Conservation (phyloP, 2,329 filamentous ascomycete species). For the Mycosphaerella arachidis region DNA sequence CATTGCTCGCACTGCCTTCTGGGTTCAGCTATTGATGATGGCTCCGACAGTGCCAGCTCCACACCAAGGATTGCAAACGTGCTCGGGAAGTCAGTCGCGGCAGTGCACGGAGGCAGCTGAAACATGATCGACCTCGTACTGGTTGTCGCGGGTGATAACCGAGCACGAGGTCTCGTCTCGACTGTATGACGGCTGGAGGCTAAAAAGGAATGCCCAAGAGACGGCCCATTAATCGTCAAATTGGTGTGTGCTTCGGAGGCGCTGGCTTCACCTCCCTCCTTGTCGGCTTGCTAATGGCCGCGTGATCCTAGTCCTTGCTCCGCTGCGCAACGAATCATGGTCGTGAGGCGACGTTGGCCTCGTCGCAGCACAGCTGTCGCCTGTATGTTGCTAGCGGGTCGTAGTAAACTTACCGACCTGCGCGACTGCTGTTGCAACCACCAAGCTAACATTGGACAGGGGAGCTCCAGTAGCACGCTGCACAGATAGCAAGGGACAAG, state of each 20-base stretch:
- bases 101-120: neutral
- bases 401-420: conserved; percentile 3
- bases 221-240: neutral
- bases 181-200: neutral
- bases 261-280: neutral
- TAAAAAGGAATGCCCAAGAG: neutral
- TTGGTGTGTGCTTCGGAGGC: neutral
- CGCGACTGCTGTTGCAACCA: neutral
- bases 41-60: neutral
- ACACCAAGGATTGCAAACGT: neutral
- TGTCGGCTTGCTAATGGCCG: neutral
- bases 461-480: neutral
- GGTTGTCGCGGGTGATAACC: neutral
- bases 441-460: neutral
- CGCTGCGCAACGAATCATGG: neutral
- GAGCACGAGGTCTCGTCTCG: neutral
- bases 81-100: neutral
- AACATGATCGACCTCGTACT: neutral
- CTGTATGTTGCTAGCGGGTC: neutral
- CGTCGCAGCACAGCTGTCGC: neutral
- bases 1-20: neutral
- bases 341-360: neutral
- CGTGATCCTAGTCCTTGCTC: neutral
- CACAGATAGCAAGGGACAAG: neutral
- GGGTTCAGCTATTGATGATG: neutral